A percentile compares a stretch with the other conserved stretches of the same genome.
phyloP scores from a whole-genome alignment of 805 yeast species.

The Candida sithepensis region DNA sequence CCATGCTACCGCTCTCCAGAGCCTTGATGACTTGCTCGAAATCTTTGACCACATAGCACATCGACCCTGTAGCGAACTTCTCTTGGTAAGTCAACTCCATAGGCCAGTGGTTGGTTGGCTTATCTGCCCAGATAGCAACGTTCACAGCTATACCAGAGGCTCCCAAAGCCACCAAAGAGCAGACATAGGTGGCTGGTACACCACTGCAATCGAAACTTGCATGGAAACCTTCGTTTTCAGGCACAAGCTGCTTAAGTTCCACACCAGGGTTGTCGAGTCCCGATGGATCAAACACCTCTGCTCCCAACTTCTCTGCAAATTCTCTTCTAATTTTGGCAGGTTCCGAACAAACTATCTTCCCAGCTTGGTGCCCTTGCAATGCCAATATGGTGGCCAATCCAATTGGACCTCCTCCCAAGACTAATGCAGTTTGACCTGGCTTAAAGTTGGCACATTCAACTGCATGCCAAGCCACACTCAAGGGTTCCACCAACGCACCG shows the following conservation, averaged over 20 bases:
- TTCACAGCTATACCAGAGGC: conserved; percentile 59
- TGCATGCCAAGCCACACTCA: conserved; percentile 61
- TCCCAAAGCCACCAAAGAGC: conserved; percentile 46
- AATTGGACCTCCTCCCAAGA: conserved; percentile 58
- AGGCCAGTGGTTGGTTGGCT: conserved; percentile 42
- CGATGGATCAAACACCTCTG: conserved; percentile 47
- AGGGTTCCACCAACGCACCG: conserved; percentile 54
- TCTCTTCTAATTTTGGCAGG: conserved; percentile 60
- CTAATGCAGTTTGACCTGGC: conserved; percentile 43
- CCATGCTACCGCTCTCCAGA: conserved; percentile 43
- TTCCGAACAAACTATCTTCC: conserved; percentile 50
- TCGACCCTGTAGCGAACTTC: conserved; percentile 54
- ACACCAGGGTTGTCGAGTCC: conserved; percentile 35
- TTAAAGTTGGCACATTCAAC: conserved; percentile 42
- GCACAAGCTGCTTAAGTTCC: conserved; percentile 36
- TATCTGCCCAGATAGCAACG: conserved; percentile 62
- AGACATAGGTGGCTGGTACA: conserved; percentile 46
- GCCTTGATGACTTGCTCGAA: conserved; percentile 55
- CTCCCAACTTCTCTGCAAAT: conserved; percentile 48
- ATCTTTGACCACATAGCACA: conserved; percentile 56
- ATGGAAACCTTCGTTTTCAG: conserved; percentile 43
- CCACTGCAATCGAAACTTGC: conserved; percentile 55
- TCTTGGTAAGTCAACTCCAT: conserved; percentile 56
- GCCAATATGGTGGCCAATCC: conserved; percentile 55
- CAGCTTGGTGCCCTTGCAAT: conserved; percentile 43